Percentiles rank a stretch among this genome's conserved stretches.
phyloP scores from a whole-genome alignment of 768 basidiomycete genomes.

The Termitomyces bulborhizus region DNA sequence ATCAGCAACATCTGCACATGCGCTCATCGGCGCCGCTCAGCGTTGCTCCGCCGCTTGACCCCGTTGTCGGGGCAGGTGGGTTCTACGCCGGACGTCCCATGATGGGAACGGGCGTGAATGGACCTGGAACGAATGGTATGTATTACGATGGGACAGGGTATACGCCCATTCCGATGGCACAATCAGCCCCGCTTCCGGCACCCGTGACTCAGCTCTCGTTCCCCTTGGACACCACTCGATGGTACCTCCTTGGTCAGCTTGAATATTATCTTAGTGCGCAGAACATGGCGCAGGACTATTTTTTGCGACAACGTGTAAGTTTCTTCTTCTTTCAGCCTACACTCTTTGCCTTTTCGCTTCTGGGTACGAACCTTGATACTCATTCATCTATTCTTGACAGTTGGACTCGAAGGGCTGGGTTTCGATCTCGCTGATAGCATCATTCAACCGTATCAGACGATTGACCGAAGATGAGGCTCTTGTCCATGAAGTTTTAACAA shows the following conservation, averaged over 20 bases:
- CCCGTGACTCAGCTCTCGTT: slow-evolving; percentile 27
- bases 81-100: neutral
- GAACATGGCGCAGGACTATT: slow-evolving; percentile 86
- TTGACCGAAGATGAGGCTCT: slow-evolving; percentile 55
- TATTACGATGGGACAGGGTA: slow-evolving; percentile 25
- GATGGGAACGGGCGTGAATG: slow-evolving; percentile 9
- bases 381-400: slow-evolving; percentile 28
- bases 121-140: slow-evolving; percentile 5
- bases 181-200: slow-evolving; percentile 17
- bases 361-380: neutral
- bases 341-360: neutral
- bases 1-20: slow-evolving; percentile 12
- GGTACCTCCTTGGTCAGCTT: slow-evolving; percentile 72
- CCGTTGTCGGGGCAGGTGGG: neutral
- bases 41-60: slow-evolving; percentile 18
- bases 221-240: slow-evolving; percentile 60
- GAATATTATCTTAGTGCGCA: slow-evolving; percentile 92
- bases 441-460: slow-evolving; percentile 77
- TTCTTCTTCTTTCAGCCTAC: neutral
- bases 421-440: slow-evolving; percentile 70
- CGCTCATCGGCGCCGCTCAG: slow-evolving; percentile 22
- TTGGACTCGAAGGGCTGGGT: slow-evolving; percentile 93
- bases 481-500: slow-evolving; percentile 62
- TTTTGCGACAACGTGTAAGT: slow-evolving; percentile 68
- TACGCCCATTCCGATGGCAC: slow-evolving; percentile 4